These are phyloP conservation scores for Brassica incana DNA, from an alignment of 345 rosid species.

Conservation along the genomic window DNA sequence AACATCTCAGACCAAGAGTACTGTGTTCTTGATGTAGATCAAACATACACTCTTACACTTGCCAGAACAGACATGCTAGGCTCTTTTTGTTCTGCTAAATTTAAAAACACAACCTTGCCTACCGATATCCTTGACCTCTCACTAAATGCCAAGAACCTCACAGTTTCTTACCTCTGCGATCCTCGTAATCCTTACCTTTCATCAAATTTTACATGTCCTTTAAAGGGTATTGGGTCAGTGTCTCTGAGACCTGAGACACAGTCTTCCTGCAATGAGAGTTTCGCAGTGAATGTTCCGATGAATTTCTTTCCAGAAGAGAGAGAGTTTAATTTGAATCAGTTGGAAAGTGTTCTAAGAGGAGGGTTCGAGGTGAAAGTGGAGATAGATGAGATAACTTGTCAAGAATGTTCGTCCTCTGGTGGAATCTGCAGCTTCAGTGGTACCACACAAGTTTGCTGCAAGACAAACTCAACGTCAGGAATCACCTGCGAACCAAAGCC, in stretches of 20 bases:
- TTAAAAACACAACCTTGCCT: constrained; percentile 15
- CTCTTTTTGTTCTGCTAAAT: neutral
- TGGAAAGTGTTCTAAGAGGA: neutral
- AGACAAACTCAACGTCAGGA: neutral
- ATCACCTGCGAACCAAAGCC: neutral
- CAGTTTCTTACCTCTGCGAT: constrained; percentile 26
- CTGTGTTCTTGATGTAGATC: constrained; percentile 12
- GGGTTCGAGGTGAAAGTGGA: constrained; percentile 40
- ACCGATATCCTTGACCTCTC: neutral
- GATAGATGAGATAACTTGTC: constrained; percentile 4
- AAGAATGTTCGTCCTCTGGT: neutral
- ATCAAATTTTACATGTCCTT: constrained; percentile 7
- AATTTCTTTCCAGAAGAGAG: neutral
- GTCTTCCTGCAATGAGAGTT: neutral
- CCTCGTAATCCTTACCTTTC: constrained; percentile 9
- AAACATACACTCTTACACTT: constrained; percentile 10
- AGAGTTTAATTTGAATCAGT: no score
- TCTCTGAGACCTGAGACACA: neutral
- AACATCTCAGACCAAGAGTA: constrained; percentile 3
- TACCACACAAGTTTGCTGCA: constrained; percentile 2
- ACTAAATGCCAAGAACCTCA: neutral
- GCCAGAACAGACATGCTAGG: constrained; percentile 17
- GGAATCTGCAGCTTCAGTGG: neutral
- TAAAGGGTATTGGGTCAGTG: neutral
- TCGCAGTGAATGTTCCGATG: neutral